Percentiles rank a stretch among this genome's conserved stretches.
Evolutionary conservation across 106 monocot genomes (phyloP).

Genomic region (Allium fistulosum): DNA sequence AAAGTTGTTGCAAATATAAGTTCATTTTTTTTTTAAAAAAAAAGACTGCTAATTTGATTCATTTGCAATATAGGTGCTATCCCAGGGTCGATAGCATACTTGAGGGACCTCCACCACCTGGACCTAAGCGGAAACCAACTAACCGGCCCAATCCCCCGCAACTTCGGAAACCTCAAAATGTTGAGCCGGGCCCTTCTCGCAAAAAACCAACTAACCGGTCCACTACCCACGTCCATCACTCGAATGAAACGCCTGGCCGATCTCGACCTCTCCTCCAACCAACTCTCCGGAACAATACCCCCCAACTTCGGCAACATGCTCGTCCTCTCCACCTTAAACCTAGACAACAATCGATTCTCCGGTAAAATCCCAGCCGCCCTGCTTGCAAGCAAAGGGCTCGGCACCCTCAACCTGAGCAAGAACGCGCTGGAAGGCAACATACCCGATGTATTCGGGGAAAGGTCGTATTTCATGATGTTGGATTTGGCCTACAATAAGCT

Average conservation of each 20-base stretch:
- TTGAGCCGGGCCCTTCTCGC: not conserved
- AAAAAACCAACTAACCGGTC: not conserved
- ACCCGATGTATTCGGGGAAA: slow-evolving; percentile 53
- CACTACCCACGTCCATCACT: not conserved
- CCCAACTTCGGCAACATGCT: slow-evolving; percentile 33
- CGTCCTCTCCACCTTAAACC: slow-evolving; percentile 77
- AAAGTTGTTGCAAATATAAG: no score
- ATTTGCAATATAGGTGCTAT: no score
- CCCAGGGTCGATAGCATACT: no score
- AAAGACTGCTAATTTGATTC: no score
- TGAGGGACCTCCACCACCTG: no score
- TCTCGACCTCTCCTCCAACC: no score
- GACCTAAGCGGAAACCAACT: no score
- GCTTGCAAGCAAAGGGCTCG: slow-evolving; percentile 45
- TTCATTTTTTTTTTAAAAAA: no score
- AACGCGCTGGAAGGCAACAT: slow-evolving; percentile 58
- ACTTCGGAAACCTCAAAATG: not conserved
- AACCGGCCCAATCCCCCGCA: not conserved
- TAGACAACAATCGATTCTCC: slow-evolving; percentile 52
- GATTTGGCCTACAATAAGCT: slow-evolving; percentile 63
- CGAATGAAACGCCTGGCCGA: not conserved
- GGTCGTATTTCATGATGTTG: slow-evolving; percentile 63
- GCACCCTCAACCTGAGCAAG: slow-evolving; percentile 70
- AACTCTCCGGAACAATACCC: no score
- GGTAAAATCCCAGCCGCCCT: slow-evolving; percentile 49